Evolutionary conservation across 352 stramenopile genomes (phyloP).

Genomic region (Globisporangium lucens): DNA sequence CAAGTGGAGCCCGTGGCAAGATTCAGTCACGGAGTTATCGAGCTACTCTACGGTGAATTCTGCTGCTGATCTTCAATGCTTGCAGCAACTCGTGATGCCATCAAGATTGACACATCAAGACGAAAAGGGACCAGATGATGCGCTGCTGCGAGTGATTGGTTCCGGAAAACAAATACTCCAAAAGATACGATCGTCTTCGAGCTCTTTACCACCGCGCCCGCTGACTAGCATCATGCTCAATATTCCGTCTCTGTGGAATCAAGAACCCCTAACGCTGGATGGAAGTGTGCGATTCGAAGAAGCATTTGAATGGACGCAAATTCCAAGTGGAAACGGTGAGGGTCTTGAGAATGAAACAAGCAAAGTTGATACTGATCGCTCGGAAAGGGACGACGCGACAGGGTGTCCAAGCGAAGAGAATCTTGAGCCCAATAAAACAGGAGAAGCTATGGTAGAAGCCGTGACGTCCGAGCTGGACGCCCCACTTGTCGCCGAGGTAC

Average conservation of each 20-base stretch:
- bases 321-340: neutral
- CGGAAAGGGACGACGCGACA: neutral
- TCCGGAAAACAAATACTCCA: neutral
- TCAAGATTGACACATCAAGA: slow-evolving; percentile 1
- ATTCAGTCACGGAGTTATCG: neutral
- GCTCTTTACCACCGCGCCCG: neutral
- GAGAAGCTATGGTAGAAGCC: neutral
- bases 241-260: slow-evolving; percentile 30
- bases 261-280: neutral
- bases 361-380: neutral
- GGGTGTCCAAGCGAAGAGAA: neutral
- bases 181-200: neutral
- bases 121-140: neutral
- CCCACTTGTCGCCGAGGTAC: neutral
- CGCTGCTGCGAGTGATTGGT: slow-evolving; percentile 2
- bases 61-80: neutral
- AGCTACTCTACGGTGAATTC: neutral
- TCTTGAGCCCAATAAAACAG: neutral
- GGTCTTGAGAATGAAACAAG: neutral
- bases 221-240: slow-evolving; percentile 31
- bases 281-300: slow-evolving; percentile 19
- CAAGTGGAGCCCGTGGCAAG: slow-evolving; percentile 3
- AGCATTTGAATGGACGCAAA: slow-evolving; percentile 4
- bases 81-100: slow-evolving; percentile 12
- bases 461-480: neutral